Evolutionary conservation across 2,329 filamentous ascomycete genomes (phyloP), one percentile per base, ranked within the genome.

Genomic region (Aschersonia sp.): DNA sequence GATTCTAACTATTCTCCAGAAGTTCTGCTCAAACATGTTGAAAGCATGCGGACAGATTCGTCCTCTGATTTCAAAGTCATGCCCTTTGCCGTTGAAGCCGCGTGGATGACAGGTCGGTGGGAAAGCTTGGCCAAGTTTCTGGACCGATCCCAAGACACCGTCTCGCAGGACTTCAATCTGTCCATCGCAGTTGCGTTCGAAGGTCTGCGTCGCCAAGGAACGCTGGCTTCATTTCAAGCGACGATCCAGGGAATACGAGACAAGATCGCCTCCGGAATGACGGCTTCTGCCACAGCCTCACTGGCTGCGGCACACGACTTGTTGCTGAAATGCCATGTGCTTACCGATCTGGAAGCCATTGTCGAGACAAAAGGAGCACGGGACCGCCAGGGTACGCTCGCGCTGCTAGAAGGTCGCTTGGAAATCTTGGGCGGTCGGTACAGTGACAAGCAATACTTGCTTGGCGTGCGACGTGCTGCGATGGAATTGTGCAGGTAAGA

Each of bases 41-140:
- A 94, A 58, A 81, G 81, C 5, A 85, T 96, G 64, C 71, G 78
- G 43, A 67, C 65, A 2, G 66, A 75, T 39, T 57, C 67, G 29
- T 61, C 70, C 10, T 75, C 71, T 2, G 67, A 78, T 40, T 75
- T 78, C 52, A 78, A 72, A 52, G 76, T 94, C 45, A 72, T 94
- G 35, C 84, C 89, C 1, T 90, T 89, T 59, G 89, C 87, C 12
- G 79, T 88, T 4, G 92, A 98, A 67, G 89, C 92, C 22, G 83
- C 88, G 9, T 98, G 92, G 89, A 83, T 87, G 42, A 90, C 85
- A 4, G 79, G 82, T 7, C 82, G 87, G 63, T 94, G 89, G 84
- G 70, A 80, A 46, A 82, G 79, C 5, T 70, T 97, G 33, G 70
- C 81, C 50, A 79, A 76, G 45, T 87, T 88, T 57, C 70, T 84